Evolutionary conservation across 1,139 yeast species (phyloP), one percentile per base, ranked within the genome.

Genomic region (Yueomyces sp.): DNA sequence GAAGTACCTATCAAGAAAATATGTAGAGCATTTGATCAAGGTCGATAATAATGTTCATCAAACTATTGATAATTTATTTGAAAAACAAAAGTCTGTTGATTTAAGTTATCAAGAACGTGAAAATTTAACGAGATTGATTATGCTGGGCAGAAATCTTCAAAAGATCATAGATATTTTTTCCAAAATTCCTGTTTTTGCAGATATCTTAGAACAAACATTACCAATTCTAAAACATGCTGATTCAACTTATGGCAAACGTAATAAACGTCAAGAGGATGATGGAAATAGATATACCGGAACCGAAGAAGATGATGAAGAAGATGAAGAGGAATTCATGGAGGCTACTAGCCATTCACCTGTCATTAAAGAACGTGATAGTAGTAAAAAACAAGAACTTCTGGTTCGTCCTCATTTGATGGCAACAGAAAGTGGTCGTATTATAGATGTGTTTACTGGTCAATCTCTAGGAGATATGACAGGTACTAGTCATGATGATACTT

Each of bases 401-500:
- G 27, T 44, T 4, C 48, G 54, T 45, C 89, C 89, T 1, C 91
- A 81, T 63, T 75, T 74, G 54, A 84, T 81, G 60, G 87, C 81
- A 3, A 68, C 73, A 26, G 72, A 74, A 7, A 74, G 73, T 44
- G 83, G 81, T 34, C 65, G 62, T 40, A 78, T 86, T 1, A 69
- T 81, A 46, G 91, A 81, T 63, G 70, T 76, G 44, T 65, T 71
- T 31, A 81, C 91, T 0, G 93, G 93, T 38, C 67, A 80, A 48
- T 85, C 89, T 1, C 78, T 81, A 26, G 64, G 80, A 46, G 70
- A 78, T 63, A 33, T 33, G 35, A 11, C 6, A 33, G 35, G n/a
- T 11, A 29, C 6, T 8, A 29, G 31, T 6, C 9, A 29, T 8
- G 70, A 79, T 52, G 74, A 78, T 3, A 27, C 19, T 2, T 66